Evolutionary conservation across 495 filamentous ascomycete genomes (phyloP).

Genomic region (Terfezia claveryi): DNA sequence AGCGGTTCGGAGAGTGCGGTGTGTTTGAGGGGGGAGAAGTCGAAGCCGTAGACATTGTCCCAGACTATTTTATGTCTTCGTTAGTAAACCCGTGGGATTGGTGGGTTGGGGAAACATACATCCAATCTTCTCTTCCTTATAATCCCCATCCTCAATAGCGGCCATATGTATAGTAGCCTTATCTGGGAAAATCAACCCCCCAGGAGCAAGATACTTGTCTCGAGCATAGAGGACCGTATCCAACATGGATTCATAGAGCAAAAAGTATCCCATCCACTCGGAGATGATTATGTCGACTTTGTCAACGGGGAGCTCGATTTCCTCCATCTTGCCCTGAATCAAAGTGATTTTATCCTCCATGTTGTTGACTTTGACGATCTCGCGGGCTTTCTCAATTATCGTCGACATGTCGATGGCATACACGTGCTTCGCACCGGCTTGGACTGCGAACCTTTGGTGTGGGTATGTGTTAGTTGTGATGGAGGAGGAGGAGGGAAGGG

Average conservation of each 20-base stretch:
- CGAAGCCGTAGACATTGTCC: conserved; percentile 96
- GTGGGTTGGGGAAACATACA: conserved; percentile 29
- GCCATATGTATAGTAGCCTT: conserved; percentile 72
- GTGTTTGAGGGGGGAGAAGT: conserved; percentile 74
- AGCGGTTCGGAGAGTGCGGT: conserved; percentile 67
- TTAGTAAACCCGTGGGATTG: background rate
- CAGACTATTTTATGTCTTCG: conserved; percentile 36
- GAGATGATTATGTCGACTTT: conserved; percentile 97
- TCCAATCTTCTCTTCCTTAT: conserved; percentile 50
- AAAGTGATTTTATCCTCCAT: conserved; percentile 70
- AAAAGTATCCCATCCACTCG: conserved; percentile 99
- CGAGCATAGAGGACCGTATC: conserved; percentile 87
- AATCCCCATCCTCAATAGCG: conserved; percentile 68
- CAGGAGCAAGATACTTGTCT: conserved; percentile 67
- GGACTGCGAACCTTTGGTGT: conserved; percentile 65
- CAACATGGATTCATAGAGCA: conserved; percentile 96
- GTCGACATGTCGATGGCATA: conserved; percentile 94
- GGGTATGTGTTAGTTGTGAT: conserved; percentile 20
- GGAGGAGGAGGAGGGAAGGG: background rate
- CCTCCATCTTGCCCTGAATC: conserved; percentile 90
- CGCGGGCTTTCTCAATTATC: conserved; percentile 82
- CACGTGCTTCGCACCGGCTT: conserved; percentile 80
- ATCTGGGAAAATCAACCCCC: conserved; percentile 76
- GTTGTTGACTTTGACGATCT: conserved; percentile 73
- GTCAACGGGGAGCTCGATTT: conserved; percentile 64